Conservation (phyloP, 179 eudicot genomes). For the Pouteria campechiana region DNA sequence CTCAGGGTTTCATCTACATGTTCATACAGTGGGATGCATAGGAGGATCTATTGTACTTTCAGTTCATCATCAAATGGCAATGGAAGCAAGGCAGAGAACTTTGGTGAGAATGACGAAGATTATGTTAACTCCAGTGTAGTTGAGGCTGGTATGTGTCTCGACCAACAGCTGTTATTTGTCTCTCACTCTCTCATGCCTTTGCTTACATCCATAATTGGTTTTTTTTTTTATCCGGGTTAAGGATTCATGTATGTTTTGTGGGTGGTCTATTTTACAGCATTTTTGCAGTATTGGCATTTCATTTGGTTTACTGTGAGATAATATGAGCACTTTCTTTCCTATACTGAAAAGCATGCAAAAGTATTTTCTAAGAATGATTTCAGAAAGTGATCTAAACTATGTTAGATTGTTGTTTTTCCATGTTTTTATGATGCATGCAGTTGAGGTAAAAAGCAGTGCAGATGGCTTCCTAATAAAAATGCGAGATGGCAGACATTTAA, state of each 20-base stretch:
- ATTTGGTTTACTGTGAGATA: no score
- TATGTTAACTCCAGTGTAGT: constrained; percentile 74
- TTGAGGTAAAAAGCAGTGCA: constrained; percentile 83
- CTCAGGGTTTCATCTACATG: constrained; percentile 12
- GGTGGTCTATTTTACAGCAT: no score
- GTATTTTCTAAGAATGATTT: no score
- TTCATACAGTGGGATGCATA: constrained; percentile 24
- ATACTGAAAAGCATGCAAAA: no score
- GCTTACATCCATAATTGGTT: no score
- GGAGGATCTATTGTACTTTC: constrained; percentile 42
- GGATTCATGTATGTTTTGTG: no score
- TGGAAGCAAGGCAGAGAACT: constrained; percentile 83
- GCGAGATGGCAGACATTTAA: constrained; percentile 76
- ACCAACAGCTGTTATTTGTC: no score
- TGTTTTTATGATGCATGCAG: constrained; percentile 27
- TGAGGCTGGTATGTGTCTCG: constrained; percentile 98
- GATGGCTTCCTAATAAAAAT: constrained; percentile 81
- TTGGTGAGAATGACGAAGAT: constrained; percentile 65
- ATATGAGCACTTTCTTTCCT: no score
- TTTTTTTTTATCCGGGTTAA: no score
- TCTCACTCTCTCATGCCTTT: no score
- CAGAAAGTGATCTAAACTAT: no score
- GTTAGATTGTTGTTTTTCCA: constrained; percentile 1
- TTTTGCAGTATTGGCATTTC: no score
- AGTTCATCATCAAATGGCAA: constrained; percentile 89